Evolutionary conservation across 179 eudicot genomes (phyloP).

Genomic region (Amaranthus tricolor): DNA sequence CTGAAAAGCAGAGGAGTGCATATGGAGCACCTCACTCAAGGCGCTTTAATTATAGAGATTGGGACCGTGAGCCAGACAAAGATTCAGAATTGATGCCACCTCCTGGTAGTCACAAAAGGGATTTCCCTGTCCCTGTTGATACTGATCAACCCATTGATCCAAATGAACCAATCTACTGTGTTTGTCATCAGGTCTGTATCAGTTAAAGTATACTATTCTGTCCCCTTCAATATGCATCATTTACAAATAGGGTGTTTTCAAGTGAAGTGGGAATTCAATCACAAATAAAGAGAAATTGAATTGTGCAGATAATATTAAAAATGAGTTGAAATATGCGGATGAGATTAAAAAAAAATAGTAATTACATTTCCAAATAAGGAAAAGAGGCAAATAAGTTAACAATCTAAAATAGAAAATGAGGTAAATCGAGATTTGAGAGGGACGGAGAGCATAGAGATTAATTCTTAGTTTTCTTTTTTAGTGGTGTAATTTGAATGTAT

Average conservation of each 20-base stretch:
- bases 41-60: conserved; percentile 69
- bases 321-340: too few relatives aligned
- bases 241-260: too few relatives aligned
- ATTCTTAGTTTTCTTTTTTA: neutral
- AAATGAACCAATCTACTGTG: conserved; percentile 91
- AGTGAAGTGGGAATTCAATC: too few relatives aligned
- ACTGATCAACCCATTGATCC: conserved; percentile 93
- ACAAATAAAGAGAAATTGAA: too few relatives aligned
- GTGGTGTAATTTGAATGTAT: neutral
- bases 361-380: too few relatives aligned
- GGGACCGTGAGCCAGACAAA: conserved; percentile 84
- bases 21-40: conserved; percentile 70
- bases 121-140: conserved; percentile 64
- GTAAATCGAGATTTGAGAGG: too few relatives aligned
- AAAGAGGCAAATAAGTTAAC: too few relatives aligned
- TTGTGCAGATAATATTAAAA: too few relatives aligned
- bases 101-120: conserved; percentile 85
- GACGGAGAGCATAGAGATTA: neutral
- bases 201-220: neutral
- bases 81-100: conserved; percentile 99
- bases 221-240: too few relatives aligned
- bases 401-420: too few relatives aligned
- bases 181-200: conserved; percentile 78
- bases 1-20: conserved; percentile 56
- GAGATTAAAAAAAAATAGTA: too few relatives aligned